These are phyloP conservation scores for Boechera divaricarpa DNA, from an alignment of 345 rosid species.

Conservation along the genomic window DNA sequence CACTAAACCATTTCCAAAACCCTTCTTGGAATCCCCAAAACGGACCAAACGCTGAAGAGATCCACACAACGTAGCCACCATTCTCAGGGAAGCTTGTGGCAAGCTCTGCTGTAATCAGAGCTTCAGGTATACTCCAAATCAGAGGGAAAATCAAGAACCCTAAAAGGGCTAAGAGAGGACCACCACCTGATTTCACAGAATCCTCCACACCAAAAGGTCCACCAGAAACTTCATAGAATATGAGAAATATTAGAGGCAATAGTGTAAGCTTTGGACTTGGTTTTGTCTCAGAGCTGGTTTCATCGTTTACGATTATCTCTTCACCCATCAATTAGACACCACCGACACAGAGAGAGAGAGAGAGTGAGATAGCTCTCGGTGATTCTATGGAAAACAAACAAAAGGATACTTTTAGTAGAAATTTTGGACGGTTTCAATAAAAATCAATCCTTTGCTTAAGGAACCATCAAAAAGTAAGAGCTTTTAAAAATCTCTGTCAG, in stretches of 20 bases:
- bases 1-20: conserved; percentile 98
- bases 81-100: conserved; percentile 92
- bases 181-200: conserved; percentile 87
- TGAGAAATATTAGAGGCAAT: conserved; percentile 80
- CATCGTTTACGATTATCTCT: conserved; percentile 54
- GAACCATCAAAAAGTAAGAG: conserved; percentile 11
- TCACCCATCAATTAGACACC: conserved; percentile 63
- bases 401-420: conserved; percentile 1
- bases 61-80: conserved; percentile 94
- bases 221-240: conserved; percentile 94
- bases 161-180: conserved; percentile 78
- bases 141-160: conserved; percentile 88
- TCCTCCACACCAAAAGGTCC: conserved; percentile 98
- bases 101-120: conserved; percentile 89
- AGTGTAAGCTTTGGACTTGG: conserved; percentile 71
- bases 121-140: conserved; percentile 93
- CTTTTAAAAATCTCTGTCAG: background rate
- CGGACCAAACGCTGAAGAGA: conserved; percentile 88
- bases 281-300: conserved; percentile 36
- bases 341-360: background rate
- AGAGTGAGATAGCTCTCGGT: conserved; percentile 19
- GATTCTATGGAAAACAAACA: conserved; percentile 28
- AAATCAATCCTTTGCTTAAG: background rate
- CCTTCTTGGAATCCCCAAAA: conserved; percentile 98
- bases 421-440: background rate